Conservation (phyloP, 495 filamentous ascomycete species). For the Parachaetomium inaequale region DNA sequence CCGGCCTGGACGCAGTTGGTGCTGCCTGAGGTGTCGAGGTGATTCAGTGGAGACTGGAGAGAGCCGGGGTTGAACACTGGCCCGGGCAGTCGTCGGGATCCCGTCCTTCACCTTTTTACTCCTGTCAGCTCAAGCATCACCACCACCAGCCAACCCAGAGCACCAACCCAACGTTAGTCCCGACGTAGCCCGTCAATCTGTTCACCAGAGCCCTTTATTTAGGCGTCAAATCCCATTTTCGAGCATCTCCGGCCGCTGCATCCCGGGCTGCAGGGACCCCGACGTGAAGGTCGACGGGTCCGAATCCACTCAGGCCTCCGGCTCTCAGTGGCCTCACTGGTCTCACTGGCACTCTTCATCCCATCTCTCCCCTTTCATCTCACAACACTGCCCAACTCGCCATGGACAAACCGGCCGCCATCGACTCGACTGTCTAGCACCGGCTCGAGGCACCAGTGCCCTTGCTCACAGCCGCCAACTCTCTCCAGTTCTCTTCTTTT, state of each 20-base stretch:
- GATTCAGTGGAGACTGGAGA: no score
- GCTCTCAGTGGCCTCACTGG: background rate
- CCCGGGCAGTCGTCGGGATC: no score
- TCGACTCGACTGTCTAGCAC: background rate
- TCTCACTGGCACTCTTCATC: background rate
- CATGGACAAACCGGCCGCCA: background rate
- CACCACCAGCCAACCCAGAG: no score
- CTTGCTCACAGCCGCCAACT: background rate
- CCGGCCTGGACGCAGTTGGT: background rate
- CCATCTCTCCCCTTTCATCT: background rate
- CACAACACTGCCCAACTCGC: background rate
- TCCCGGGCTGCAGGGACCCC: background rate
- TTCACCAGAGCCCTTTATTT: no score
- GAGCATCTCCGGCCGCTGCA: no score
- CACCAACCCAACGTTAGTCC: no score
- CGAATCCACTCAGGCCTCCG: background rate
- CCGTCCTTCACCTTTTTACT: no score
- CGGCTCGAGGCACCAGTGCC: slow-evolving; percentile 8
- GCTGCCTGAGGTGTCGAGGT: background rate
- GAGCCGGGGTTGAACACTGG: no score
- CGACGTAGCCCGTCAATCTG: no score
- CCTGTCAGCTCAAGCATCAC: no score
- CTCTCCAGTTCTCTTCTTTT: background rate
- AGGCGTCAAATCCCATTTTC: no score
- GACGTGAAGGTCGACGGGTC: background rate